Evolutionary conservation across 148 eudicot species (phyloP), one percentile per base, ranked within the genome.

Genomic region (Diospyros kaki): DNA sequence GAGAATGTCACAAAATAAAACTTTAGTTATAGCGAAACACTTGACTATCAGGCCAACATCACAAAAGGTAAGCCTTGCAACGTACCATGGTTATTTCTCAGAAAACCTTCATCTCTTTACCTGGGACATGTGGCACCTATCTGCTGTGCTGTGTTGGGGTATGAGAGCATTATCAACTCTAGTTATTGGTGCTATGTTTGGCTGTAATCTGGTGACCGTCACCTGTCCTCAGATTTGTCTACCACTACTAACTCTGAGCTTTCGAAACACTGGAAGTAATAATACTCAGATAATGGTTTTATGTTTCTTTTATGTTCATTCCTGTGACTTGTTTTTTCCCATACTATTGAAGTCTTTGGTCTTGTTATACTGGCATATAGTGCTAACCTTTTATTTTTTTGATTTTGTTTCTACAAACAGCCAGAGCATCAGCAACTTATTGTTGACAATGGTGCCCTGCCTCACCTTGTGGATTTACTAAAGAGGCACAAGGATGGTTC

Each of bases 351-450:
- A 38, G 44, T 62, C 40, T 3, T 62, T 1, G 44, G 14, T 62
- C 44, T 38, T 62, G 14, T 13, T 44, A 9, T 62, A 3, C 43
- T 62, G 12, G 28, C 28, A 28, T 28, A 28, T 28, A 28, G 28
- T 28, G 28, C 28, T 28, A 28, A 28, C 28, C 28, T 28, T 64
- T 50, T 11, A 73, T 39, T 41, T 73, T 73, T 1, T 63, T 39
- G 3, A 50, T 48, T 12, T 61, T 39, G 58, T 38, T 72, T 46
- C 28, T 70, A 64, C 55, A 60, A 68, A 81, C 92, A 95, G 98
- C 96, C 96, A 10, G 98, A 95, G 81, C 85, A 90, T 78, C 98
- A 95, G 78, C 93, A 92, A 73, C 93, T 85, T 72, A 89, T 95
- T 68, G 89, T 90, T 74, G 96, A 95, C 76, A 88, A 93, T 54